phyloP scores from a whole-genome alignment of 2,329 filamentous ascomycete species.

The Paecilomyces dactylethromorphus region DNA sequence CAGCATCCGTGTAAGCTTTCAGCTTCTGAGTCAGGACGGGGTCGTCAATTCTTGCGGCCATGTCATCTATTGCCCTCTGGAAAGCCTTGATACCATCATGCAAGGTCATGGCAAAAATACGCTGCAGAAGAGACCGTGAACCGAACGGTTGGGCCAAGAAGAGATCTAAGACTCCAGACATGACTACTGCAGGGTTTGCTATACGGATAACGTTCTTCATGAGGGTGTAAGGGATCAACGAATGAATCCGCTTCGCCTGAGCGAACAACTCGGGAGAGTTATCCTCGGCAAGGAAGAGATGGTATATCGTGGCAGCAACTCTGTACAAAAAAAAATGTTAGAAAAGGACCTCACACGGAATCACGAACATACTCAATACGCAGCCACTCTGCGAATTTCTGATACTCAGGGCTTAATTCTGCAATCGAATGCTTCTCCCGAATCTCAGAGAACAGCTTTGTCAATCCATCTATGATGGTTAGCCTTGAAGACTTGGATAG shows the following conservation, averaged over 20 bases:
- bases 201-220: slow-evolving; percentile 97
- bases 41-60: slow-evolving; percentile 75
- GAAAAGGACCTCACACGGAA: background rate
- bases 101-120: slow-evolving; percentile 87
- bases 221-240: slow-evolving; percentile 83
- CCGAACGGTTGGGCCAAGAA: slow-evolving; percentile 96
- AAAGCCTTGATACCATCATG: slow-evolving; percentile 83
- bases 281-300: slow-evolving; percentile 94
- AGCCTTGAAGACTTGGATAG: slow-evolving; percentile 22
- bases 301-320: slow-evolving; percentile 91
- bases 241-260: slow-evolving; percentile 89
- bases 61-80: slow-evolving; percentile 76
- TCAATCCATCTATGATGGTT: slow-evolving; percentile 62
- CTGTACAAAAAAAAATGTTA: slow-evolving; percentile 22
- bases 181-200: slow-evolving; percentile 91
- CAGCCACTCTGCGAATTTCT: slow-evolving; percentile 97
- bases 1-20: slow-evolving; percentile 67
- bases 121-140: slow-evolving; percentile 79
- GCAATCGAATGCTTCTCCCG: slow-evolving; percentile 80
- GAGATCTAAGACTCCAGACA: slow-evolving; percentile 90
- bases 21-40: slow-evolving; percentile 72
- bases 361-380: slow-evolving; percentile 65
- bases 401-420: slow-evolving; percentile 88
- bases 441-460: slow-evolving; percentile 88
- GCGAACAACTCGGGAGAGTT: slow-evolving; percentile 96